Base-by-base conservation (phyloP, 805 yeast genomes). In the Pichia insulana region DNA sequence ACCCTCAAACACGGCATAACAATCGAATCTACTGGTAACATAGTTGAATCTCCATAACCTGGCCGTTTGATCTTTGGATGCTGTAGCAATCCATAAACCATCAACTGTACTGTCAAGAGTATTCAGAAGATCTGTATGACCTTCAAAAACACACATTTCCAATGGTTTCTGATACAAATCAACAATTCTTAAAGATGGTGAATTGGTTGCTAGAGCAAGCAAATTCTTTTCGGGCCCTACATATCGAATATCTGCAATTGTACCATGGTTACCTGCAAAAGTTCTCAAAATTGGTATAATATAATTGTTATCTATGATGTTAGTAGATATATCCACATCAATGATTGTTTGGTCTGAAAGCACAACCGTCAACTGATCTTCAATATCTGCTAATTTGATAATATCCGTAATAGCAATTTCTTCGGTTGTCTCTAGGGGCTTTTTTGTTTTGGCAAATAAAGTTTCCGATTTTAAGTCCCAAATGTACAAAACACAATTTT, bases 251-350 rank as follows among this genome's bases (percentile, higher is more conserved):
- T 90, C 97, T 2, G 96, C 95, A 53, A 92, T 80, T 20, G 92
- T 90, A 44, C 97, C 97, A 63, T 90, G 96, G 61, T 88, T 88
- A 51, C 97, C 97, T 1, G 96, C 92, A 51, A 88, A 69, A 34
- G 76, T 71, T 42, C 78, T 68, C 7, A 61, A 53, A 2, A 73
- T 57, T 16, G 71, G 69, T n/a, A 83, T 57, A 8, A 54, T 34
- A 22, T 50, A 51, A 7, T 54, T 55, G 4, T 54, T 52, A 4
- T 56, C 54, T 30, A 58, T 56, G 13, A 64, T 49, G 3, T 53
- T 60, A 11, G 45, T 39, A 9, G 55, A 40, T 2, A 54, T 22
- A 34, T 57, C 55, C 6, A 58, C 36, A 33, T 65, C 59, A 5
- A 59, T 51, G 13, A 92, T 62, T 0, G 96, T 82, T 63, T 92